Percentiles rank a stretch among this genome's conserved stretches.
Conservation (phyloP, 768 basidiomycete genomes). For the Agrocybe chaxingu region DNA sequence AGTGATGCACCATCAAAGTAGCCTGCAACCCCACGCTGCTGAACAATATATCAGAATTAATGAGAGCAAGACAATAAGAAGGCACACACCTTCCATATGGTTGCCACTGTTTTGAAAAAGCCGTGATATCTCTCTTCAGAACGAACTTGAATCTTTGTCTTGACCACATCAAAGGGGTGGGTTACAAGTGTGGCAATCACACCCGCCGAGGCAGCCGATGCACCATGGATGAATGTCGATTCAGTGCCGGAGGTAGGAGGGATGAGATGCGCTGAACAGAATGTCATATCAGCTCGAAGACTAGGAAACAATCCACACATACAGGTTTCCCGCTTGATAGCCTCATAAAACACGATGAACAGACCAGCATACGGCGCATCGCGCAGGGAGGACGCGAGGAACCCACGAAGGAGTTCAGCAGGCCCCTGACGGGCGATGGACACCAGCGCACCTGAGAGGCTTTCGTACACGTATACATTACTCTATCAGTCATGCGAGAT, state of each 20-base stretch:
- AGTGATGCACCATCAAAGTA: conserved; percentile 87
- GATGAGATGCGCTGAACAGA: conserved; percentile 34
- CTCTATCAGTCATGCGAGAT: conserved; percentile 44
- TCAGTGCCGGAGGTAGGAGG: conserved; percentile 41
- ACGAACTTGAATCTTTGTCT: conserved; percentile 96
- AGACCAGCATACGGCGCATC: conserved; percentile 94
- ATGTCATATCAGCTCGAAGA: conserved; percentile 2
- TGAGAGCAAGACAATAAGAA: not conserved
- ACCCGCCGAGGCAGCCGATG: conserved; percentile 78
- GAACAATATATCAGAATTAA: conserved; percentile 3
- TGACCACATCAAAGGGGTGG: conserved; percentile 93
- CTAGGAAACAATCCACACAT: conserved; percentile 17
- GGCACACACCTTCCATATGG: conserved; percentile 64
- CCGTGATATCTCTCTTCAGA: conserved; percentile 72
- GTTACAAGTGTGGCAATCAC: conserved; percentile 82
- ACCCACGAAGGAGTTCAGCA: conserved; percentile 80
- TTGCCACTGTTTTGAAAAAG: conserved; percentile 56
- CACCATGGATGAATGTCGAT: conserved; percentile 52
- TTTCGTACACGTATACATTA: conserved; percentile 70
- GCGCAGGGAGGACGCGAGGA: conserved; percentile 83
- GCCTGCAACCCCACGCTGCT: conserved; percentile 80
- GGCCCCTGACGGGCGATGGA: conserved; percentile 70
- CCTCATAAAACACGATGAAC: conserved; percentile 86
- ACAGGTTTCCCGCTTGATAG: conserved; percentile 75
- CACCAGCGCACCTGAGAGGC: conserved; percentile 53